phyloP scores from a whole-genome alignment of 371 early-diverging fungal species.

The Mucor piriformis region DNA sequence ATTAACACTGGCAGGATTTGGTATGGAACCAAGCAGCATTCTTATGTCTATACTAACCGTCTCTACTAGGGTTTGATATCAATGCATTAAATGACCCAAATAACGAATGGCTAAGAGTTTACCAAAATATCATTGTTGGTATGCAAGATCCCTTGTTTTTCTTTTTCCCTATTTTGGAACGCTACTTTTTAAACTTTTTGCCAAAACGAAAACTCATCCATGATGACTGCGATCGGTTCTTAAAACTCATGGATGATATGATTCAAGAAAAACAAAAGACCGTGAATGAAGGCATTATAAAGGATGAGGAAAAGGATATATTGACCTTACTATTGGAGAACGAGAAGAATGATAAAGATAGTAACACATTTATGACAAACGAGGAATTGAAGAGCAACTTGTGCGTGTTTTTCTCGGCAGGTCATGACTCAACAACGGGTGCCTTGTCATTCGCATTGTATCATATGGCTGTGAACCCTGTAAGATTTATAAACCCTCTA shows the following conservation, averaged over 20 bases:
- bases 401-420: slow-evolving; percentile 30
- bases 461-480: slow-evolving; percentile 49
- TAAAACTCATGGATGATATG: slow-evolving; percentile 10
- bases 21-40: neutral
- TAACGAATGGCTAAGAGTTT: slow-evolving; percentile 24
- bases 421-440: slow-evolving; percentile 61
- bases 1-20: slow-evolving; percentile 36
- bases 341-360: slow-evolving; percentile 3
- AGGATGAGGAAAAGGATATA: slow-evolving; percentile 12
- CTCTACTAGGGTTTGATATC: slow-evolving; percentile 28
- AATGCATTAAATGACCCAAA: slow-evolving; percentile 17
- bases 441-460: slow-evolving; percentile 48
- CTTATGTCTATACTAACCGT: neutral
- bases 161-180: slow-evolving; percentile 52
- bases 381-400: slow-evolving; percentile 23
- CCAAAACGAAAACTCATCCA: slow-evolving; percentile 33
- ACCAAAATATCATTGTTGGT: slow-evolving; percentile 21
- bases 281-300: neutral
- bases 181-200: neutral
- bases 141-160: slow-evolving; percentile 37
- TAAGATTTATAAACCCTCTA: slow-evolving; percentile 8
- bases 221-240: slow-evolving; percentile 14
- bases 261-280: slow-evolving; percentile 1
- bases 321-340: slow-evolving; percentile 20
- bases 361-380: neutral